Percentiles rank a stretch among this genome's conserved stretches.
Conservation (phyloP, 805 yeast species). For the Candida maltosa region DNA sequence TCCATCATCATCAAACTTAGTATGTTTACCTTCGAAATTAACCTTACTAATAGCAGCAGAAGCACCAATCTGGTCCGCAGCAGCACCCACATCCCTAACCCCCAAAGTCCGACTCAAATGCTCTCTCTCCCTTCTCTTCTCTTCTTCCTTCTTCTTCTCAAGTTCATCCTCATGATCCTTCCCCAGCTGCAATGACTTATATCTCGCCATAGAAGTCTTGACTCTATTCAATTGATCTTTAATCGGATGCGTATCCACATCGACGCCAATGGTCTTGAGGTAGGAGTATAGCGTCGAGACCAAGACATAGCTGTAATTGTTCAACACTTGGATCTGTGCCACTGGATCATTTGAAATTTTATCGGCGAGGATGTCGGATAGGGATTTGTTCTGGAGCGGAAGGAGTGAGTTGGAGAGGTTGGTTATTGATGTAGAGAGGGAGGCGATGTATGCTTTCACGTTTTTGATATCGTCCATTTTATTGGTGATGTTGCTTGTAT, state of each 20-base stretch:
- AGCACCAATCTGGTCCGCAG: conserved; percentile 18
- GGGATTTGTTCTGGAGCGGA: conserved; percentile 33
- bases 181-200: conserved; percentile 36
- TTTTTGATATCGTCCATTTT: conserved; percentile 46
- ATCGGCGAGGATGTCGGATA: conserved; percentile 34
- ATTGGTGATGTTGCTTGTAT: background rate
- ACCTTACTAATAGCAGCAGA: conserved; percentile 37
- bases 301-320: conserved; percentile 48
- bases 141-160: conserved; percentile 17
- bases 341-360: conserved; percentile 18
- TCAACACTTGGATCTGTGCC: conserved; percentile 29
- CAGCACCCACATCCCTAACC: conserved; percentile 26
- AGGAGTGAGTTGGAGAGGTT: conserved; percentile 31
- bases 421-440: conserved; percentile 35
- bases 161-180: conserved; percentile 17
- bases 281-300: conserved; percentile 58
- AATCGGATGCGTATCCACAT: conserved; percentile 58
- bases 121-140: conserved; percentile 42
- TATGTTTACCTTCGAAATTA: conserved; percentile 38
- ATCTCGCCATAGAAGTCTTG: conserved; percentile 62
- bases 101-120: conserved; percentile 47
- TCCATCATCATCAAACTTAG: conserved; percentile 24
- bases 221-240: conserved; percentile 66
- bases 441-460: conserved; percentile 35
- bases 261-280: conserved; percentile 55